Evolutionary conservation across 2,329 filamentous ascomycete genomes (phyloP).

Genomic region (Onygenales sp.): DNA sequence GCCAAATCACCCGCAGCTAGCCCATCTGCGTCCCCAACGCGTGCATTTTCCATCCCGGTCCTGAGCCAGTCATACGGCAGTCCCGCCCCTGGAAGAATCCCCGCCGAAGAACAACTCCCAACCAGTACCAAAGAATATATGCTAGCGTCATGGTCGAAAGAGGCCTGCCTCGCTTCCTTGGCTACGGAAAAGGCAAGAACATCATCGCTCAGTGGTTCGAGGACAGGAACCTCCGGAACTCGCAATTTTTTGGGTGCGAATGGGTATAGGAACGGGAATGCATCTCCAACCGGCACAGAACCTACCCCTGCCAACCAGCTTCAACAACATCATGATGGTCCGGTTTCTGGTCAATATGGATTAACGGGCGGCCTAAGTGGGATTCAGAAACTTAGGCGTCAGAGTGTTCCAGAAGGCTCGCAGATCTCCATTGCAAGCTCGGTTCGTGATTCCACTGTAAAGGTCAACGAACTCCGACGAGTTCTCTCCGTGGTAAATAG

Average conservation of each 20-base stretch:
- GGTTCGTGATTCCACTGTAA: slow-evolving; percentile 35
- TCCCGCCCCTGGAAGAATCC: slow-evolving; percentile 24
- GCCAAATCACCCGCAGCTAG: slow-evolving; percentile 55
- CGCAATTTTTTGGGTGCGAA: slow-evolving; percentile 18
- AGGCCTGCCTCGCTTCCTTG: slow-evolving; percentile 58
- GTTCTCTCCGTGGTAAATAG: slow-evolving; percentile 34
- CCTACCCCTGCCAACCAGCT: slow-evolving; percentile 13
- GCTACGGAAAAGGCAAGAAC: slow-evolving; percentile 60
- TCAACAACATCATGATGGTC: slow-evolving; percentile 12
- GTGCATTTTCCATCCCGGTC: slow-evolving; percentile 54
- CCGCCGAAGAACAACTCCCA: slow-evolving; percentile 51
- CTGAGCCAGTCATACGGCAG: slow-evolving; percentile 41
- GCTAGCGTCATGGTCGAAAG: slow-evolving; percentile 69
- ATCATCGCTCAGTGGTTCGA: slow-evolving; percentile 67
- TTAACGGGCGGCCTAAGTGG: slow-evolving; percentile 16
- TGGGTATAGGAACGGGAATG: slow-evolving; percentile 21
- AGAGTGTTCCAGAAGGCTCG: slow-evolving; percentile 28
- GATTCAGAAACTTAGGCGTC: slow-evolving; percentile 23
- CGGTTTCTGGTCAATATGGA: slow-evolving; percentile 12
- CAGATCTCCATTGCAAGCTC: slow-evolving; percentile 26
- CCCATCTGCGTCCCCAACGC: slow-evolving; percentile 59
- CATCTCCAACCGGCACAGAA: slow-evolving; percentile 21
- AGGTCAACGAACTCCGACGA: slow-evolving; percentile 39
- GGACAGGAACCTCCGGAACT: slow-evolving; percentile 44
- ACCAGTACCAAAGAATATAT: slow-evolving; percentile 62